Evolutionary conservation across 2,329 filamentous ascomycete species (phyloP).

Genomic region (Aspergillus texensis): DNA sequence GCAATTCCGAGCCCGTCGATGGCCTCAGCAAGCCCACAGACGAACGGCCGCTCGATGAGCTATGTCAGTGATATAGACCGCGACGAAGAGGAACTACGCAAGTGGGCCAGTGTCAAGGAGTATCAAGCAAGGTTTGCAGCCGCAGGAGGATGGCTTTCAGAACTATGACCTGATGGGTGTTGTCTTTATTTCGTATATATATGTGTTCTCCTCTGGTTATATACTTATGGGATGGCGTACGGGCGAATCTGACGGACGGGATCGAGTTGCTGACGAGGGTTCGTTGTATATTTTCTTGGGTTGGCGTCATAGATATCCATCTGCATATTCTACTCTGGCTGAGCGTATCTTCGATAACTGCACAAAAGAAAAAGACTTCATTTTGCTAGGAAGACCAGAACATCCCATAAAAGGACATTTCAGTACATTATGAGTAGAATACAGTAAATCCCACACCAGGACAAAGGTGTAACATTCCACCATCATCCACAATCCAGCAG

Average conservation of each 20-base stretch:
- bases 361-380: background rate
- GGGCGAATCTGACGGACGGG: background rate
- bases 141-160: conserved; percentile 55
- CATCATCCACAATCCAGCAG: no score
- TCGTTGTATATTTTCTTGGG: background rate
- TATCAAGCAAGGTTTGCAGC: conserved; percentile 74
- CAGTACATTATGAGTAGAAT: no score
- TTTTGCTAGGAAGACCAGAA: background rate
- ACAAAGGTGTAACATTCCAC: no score
- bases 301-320: background rate
- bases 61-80: conserved; percentile 54
- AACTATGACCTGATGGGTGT: conserved; percentile 23
- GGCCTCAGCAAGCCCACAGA: conserved; percentile 32
- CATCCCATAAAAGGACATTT: background rate
- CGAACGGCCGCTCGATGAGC: conserved; percentile 36
- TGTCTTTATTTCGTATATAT: background rate
- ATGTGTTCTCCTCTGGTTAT: background rate
- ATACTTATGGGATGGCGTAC: background rate
- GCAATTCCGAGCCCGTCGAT: conserved; percentile 30
- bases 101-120: conserved; percentile 78
- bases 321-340: background rate
- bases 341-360: background rate
- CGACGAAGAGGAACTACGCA: conserved; percentile 74
- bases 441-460: no score
- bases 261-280: background rate